Base-by-base conservation (phyloP, 1,139 yeast genomes). In the Yamadazyma buinensis region DNA sequence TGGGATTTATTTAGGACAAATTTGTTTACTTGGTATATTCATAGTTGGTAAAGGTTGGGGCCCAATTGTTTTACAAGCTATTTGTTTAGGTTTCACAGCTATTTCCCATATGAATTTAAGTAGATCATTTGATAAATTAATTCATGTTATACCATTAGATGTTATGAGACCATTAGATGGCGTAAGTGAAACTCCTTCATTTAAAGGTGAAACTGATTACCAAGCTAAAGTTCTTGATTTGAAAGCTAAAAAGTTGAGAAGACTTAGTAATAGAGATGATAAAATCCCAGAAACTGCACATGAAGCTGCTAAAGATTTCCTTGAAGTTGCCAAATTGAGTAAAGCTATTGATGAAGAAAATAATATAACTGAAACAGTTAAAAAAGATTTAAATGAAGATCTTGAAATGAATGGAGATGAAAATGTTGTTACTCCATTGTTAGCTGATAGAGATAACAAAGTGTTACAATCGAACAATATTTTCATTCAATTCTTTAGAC, bases 1-100 rank as follows among this genome's bases (percentile, higher is more conserved):
- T 27, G 97, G 97, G 38, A 61, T 92, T 30, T 92, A 92, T 57
- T 60, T 92, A 45, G 95, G 94, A 15, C 92, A 92, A 59, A 59
- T 88, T 22, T 86, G 95, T 64, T 54, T 92, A 52, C 62, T 90
- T 44, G 97, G 95, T 37, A 67, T 92, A 43, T 87, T 88, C 55
- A 86, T 80, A 19, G 87, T 88, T 51, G 94, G 95, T 44, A 86
- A 87, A 69, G 85, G 95, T 38, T 90, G 96, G 96, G 97, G 95
- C 26, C 95, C 95, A 31, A 74, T 90, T 44, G 90, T 76, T 12
- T 63, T 92, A 35, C 87, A 84, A 58, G 82, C 76, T 7, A 70
- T 86, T 38, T 66, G 80, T 36, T 51, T 87, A 12, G 76, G 67
- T 12, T 67, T 73, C 42, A 87, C 97, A 1, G 72, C 75, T 4